Evolutionary conservation across 2,329 filamentous ascomycete species (phyloP), one percentile per base, ranked within the genome.

Genomic region (Phyllosticta paracitricarpa): DNA sequence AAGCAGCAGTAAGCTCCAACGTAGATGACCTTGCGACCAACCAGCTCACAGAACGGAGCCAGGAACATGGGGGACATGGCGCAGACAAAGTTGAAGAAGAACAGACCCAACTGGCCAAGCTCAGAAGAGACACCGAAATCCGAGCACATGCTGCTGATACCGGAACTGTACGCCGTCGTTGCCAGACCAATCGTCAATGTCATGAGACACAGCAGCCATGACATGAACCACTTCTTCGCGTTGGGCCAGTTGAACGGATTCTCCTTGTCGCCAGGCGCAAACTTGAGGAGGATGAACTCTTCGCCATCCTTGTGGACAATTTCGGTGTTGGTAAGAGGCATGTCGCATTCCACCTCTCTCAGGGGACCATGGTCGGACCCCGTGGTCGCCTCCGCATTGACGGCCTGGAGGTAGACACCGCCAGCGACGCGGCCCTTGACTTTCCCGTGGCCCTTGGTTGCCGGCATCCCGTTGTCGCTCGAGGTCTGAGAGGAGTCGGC

Each of bases 181-280:
- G 79, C 79, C 14, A 81, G 73, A 68, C 79, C 79, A 62, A 81
- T 80, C 69, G 81, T 81, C 8, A 82, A 72, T 1, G 79, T 81
- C 79, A 81, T 82, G 12, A 79, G 64, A 65, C 79, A 80, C 14
- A 82, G 75, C 54, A 80, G 73, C 3, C 73, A 64, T 2, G 77
- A 77, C 64, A 81, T 78, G 64, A 77, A 75, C 3, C 73, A 70
- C 69, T 81, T 81, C 62, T 75, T 72, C 58, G 68, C 71, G 2
- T 67, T 65, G 51, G 71, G 74, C 77, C 77, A 82, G 68, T 82
- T 81, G 74, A 81, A 81, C 0, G 80, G 80, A 64, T 82, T 80
- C 66, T 80, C 75, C 22, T 70, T 71, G 63, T 82, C 80, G 10
- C 73, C 76, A 1, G 73, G 67, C 1, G 75, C 73, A 63, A 81